A percentile compares a stretch with the other conserved stretches of the same genome.
Conservation (phyloP, 805 yeast species). For the Lachancea quebecensis region DNA sequence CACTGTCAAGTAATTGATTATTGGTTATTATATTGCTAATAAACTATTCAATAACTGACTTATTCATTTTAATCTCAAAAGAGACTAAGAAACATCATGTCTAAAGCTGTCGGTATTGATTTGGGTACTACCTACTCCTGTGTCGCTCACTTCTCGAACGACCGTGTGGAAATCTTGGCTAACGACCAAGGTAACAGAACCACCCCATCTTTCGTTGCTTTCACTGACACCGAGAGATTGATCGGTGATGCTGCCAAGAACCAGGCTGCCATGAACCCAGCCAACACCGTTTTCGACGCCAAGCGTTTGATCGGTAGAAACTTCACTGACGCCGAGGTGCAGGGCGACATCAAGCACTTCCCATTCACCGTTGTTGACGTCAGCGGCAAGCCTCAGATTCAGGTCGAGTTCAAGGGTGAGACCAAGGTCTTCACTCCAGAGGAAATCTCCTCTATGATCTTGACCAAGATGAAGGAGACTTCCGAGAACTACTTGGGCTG, state of each 20-base stretch:
- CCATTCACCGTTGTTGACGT: conserved; percentile 77
- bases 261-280: conserved; percentile 95
- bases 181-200: conserved; percentile 99
- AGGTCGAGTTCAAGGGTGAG: conserved; percentile 87
- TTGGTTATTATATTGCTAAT: neutral
- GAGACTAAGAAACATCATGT: conserved; percentile 21
- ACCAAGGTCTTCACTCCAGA: conserved; percentile 84
- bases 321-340: conserved; percentile 53
- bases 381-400: conserved; percentile 79
- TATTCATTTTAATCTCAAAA: neutral
- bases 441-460: conserved; percentile 90
- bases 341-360: conserved; percentile 61
- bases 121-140: conserved; percentile 97
- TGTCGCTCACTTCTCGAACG: conserved; percentile 83
- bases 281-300: conserved; percentile 90
- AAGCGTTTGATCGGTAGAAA: conserved; percentile 84
- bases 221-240: conserved; percentile 90
- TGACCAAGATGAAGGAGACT: conserved; percentile 86
- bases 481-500: conserved; percentile 88
- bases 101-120: conserved; percentile 64
- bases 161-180: conserved; percentile 90
- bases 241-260: conserved; percentile 98
- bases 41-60: neutral
- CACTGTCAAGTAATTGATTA: neutral
- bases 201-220: conserved; percentile 94